Evolutionary conservation across 1,284 basidiomycete species (phyloP).

Genomic region (Microbotryomycetes sp.): DNA sequence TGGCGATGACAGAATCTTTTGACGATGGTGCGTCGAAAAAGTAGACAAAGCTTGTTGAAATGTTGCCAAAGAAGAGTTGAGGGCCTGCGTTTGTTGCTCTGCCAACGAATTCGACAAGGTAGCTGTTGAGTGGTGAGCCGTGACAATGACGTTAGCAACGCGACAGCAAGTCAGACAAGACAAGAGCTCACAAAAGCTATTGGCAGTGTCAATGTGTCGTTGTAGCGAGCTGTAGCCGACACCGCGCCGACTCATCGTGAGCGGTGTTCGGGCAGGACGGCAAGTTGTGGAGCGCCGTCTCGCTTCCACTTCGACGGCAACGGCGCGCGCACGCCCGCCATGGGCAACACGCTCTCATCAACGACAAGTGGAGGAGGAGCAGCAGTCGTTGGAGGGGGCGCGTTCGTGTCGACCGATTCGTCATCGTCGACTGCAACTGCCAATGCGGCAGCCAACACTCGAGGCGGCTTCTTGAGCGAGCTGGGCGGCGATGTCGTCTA

Average conservation of each 20-base stretch:
- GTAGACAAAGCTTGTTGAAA: constrained; percentile 73
- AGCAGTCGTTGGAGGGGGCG: neutral
- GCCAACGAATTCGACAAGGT: constrained; percentile 73
- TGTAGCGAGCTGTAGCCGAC: constrained; percentile 6
- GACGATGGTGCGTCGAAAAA: constrained; percentile 77
- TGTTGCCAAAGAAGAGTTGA: constrained; percentile 72
- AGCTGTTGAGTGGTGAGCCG: constrained; percentile 47
- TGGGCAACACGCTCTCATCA: neutral
- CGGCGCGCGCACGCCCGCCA: neutral
- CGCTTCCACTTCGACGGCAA: neutral
- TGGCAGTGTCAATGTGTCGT: neutral
- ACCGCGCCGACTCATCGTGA: neutral
- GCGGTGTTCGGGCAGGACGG: neutral
- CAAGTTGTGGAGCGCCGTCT: neutral
- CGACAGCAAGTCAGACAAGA: neutral
- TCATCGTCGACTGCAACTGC: too few species aligned
- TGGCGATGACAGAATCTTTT: constrained; percentile 78
- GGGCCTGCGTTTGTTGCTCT: constrained; percentile 52
- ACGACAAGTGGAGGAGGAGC: neutral
- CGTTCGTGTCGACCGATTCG: neutral
- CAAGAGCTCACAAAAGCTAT: neutral
- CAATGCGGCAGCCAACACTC: neutral
- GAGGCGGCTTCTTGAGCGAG: constrained; percentile 55
- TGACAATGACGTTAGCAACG: neutral
- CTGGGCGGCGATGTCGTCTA: constrained; percentile 77